These are phyloP conservation scores for Pseudognaphalium luteoalbum DNA, from an alignment of 129 eudicot genomes.

Conservation along the genomic window DNA sequence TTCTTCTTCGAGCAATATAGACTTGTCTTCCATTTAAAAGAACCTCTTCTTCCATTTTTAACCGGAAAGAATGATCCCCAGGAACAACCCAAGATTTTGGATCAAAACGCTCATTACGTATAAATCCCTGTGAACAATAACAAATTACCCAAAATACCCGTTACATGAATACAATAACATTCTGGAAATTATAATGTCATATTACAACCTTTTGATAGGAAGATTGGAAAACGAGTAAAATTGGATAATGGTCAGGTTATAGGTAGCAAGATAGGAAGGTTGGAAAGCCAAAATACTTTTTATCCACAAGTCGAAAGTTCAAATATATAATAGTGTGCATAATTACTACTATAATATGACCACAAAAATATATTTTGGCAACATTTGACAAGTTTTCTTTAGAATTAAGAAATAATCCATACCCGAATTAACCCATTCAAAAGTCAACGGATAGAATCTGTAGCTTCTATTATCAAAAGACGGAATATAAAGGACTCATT, in stretches of 20 bases:
- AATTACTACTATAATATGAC: no score
- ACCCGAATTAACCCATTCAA: not conserved
- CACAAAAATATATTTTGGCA: not conserved
- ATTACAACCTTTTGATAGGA: not conserved
- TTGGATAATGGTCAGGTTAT: no score
- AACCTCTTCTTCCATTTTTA: conserved; percentile 36
- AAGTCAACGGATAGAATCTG: not conserved
- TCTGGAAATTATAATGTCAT: not conserved
- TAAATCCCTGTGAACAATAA: conserved; percentile 61
- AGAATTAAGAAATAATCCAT: not conserved
- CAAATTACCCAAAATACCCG: conserved; percentile 12
- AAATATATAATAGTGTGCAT: no score
- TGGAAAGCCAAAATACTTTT: not conserved
- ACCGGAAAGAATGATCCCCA: conserved; percentile 39
- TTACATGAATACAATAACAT: conserved; percentile 1
- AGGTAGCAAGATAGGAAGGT: not conserved
- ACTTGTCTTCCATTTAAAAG: conserved; percentile 41
- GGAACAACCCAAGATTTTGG: conserved; percentile 79
- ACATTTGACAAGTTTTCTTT: not conserved
- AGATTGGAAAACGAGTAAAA: no score
- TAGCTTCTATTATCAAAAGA: not conserved
- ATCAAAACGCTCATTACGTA: conserved; percentile 70
- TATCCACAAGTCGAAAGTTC: not conserved
- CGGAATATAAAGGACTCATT: conserved; percentile 4
- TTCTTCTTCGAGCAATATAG: conserved; percentile 38